Base-by-base conservation (phyloP, 441 rosid genomes). In the Lepidium campestre region DNA sequence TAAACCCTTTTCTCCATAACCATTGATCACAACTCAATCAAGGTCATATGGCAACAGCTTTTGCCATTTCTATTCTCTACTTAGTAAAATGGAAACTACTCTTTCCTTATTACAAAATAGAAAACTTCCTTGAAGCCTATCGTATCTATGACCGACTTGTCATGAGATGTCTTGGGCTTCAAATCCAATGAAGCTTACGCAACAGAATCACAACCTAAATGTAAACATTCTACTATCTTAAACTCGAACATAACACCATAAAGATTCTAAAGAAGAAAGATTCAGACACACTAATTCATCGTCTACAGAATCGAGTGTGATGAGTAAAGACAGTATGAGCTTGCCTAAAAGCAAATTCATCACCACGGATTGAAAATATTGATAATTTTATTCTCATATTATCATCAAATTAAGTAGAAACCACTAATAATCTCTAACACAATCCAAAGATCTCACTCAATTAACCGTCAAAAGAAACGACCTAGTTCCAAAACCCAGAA, bases 401-500 rank as follows among this genome's bases (percentile, higher is more conserved):
- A 34, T 47, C 10, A 48, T 8, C 8, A 25, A 25, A 13, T 2
- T 31, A 68, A 46, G 15, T 1, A 67, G 29, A 57, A 25, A 19
- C 20, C 15, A 58, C 5, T 68, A 1, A 1, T 50, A 40, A 49
- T 40, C 32, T 39, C 17, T 5, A 23, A 40, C 8, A 12, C n/a
- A 25, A 42, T 49, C 42, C 49, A 15, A 40, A 31, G 35, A 59
- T 47, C 45, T 11, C 64, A 35, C 39, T 18, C 20, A 25, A 48
- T 12, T 19, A 20, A 10, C 56, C 45, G 57, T 56, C 20, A 17
- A 25, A 11, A 3, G 36, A 42, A 54, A 41, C 35, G 12, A 52
- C 60, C 22, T 42, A 44, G 37, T 40, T 65, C 48, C 39, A 39
- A 53, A 40, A 54, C 62, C 46, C 58, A 45, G 8, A 57, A 47